phyloP scores from a whole-genome alignment of 2,329 filamentous ascomycete species.

The Myriosclerotinia duriaeana region DNA sequence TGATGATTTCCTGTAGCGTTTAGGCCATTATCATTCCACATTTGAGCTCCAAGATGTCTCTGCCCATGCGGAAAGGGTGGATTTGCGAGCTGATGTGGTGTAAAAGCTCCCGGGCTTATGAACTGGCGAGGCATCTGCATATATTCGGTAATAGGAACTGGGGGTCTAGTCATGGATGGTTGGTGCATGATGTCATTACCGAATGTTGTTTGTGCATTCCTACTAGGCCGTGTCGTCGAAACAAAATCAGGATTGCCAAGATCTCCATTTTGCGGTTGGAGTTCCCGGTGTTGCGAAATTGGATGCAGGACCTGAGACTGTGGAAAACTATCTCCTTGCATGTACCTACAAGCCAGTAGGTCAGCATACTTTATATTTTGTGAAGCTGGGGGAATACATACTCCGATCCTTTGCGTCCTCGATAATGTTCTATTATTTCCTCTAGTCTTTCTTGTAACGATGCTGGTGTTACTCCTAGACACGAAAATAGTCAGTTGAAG shows the following conservation, averaged over 20 bases:
- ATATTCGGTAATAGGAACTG: too few relatives aligned
- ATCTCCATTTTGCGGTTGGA: fast-evolving
- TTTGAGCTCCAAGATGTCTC: not conserved
- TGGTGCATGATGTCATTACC: too few relatives aligned
- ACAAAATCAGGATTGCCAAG: fast-evolving
- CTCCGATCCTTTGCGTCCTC: not conserved
- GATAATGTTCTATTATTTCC: not conserved
- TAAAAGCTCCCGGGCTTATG: not conserved
- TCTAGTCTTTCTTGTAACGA: not conserved
- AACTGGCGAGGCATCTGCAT: too few relatives aligned
- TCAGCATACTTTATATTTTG: too few relatives aligned
- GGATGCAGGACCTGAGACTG: not conserved
- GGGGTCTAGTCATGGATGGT: too few relatives aligned
- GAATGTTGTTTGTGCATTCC: fast-evolving
- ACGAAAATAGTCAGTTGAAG: not conserved
- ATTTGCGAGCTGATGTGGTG: fast-evolving
- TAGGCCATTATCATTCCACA: not conserved
- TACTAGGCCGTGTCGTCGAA: too few relatives aligned
- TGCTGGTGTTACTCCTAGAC: not conserved
- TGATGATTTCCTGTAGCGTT: too few relatives aligned
- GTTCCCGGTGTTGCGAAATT: not conserved
- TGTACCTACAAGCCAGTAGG: fast-evolving
- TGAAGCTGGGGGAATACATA: fast-evolving
- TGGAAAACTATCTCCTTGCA: too few relatives aligned
- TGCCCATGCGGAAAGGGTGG: not conserved